Percentiles rank a stretch among this genome's conserved stretches.
Evolutionary conservation across 2,329 filamentous ascomycete genomes (phyloP).

Genomic region (Hypoxylon sp.): DNA sequence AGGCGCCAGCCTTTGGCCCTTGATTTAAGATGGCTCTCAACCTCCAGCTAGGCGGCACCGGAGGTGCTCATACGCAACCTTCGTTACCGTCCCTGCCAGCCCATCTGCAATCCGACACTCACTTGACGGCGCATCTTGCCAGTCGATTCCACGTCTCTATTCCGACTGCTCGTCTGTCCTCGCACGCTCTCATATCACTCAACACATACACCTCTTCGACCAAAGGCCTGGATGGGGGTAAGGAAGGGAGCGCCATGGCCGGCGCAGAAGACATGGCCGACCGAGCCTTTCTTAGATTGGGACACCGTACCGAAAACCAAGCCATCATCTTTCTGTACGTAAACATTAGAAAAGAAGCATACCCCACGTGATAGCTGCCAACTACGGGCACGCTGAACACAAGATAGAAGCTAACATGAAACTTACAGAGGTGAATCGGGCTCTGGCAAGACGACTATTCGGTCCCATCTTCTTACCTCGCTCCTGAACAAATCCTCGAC

Average conservation of each 20-base stretch:
- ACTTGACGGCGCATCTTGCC: conserved; percentile 82
- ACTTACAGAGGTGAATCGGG: conserved; percentile 85
- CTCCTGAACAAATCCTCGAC: conserved; percentile 91
- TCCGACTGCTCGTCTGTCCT: conserved; percentile 87
- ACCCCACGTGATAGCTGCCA: neutral
- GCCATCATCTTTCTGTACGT: conserved; percentile 90
- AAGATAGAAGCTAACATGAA: conserved; percentile 17
- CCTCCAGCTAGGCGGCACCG: conserved; percentile 58
- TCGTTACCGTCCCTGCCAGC: conserved; percentile 88
- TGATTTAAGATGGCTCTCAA: conserved; percentile 66
- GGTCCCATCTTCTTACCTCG: conserved; percentile 85
- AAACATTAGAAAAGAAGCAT: neutral
- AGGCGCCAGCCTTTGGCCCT: conserved; percentile 41
- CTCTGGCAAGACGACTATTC: conserved; percentile 92
- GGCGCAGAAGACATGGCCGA: conserved; percentile 92
- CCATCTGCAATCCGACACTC: conserved; percentile 80
- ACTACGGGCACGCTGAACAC: neutral
- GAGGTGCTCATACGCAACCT: conserved; percentile 78
- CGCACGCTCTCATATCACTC: conserved; percentile 87
- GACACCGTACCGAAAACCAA: conserved; percentile 91
- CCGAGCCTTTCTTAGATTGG: conserved; percentile 83
- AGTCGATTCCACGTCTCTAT: conserved; percentile 91
- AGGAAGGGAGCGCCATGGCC: conserved; percentile 89
- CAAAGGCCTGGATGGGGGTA: conserved; percentile 87
- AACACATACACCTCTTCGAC: conserved; percentile 94